Base-by-base conservation (phyloP, 2,329 filamentous ascomycete species). In the Paraphoma chrysanthemicola region DNA sequence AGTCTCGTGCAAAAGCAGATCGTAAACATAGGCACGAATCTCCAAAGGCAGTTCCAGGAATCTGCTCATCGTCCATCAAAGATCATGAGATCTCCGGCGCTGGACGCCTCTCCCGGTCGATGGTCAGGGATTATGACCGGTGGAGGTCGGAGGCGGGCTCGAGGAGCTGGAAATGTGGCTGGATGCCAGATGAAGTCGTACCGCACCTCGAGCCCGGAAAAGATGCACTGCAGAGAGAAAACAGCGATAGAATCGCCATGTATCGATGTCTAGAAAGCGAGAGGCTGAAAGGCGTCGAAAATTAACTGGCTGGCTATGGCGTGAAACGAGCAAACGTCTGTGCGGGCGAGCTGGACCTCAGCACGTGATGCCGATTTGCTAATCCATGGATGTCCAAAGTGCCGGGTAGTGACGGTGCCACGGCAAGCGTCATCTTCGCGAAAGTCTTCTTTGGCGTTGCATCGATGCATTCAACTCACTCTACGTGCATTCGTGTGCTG, bases 31-130 rank as follows among this genome's bases (percentile, higher is more conserved):
- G 30, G 72, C 68, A 29, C 70, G 62, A 7, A 71, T 52, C 54
- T 73, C 70, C 42, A 71, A 44, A 33, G 70, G 69, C 11, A 73
- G 48, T 43, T 71, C 69, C 52, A 73, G 48, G n/a, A 73, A 68
- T 30, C 68, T 62, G n/a, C 65, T 56, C 70, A 73, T 72, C 9
- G 23, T 46, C 18, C 29, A 11, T 6, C 12, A n/a, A 36, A 14
- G 9, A 36, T 36, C 33, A 36, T 36, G 10, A 14, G 14, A 23
- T 23, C 23, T 36, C 33, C 33, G 9, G 33, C 9, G 33, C 9
- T 10, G 51, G 31, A 41, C 23, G 9, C 36, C 14, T 53, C 50
- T 54, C 57, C 60, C 52, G 51, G 59, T 48, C 51, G 45, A 54
- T 49, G 23, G 23, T 36, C 33, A 36, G 33, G 33, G 33, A 36